A percentile compares a stretch with the other conserved stretches of the same genome.
phyloP scores from a whole-genome alignment of 768 basidiomycete genomes.

The Agrocybe pediades region DNA sequence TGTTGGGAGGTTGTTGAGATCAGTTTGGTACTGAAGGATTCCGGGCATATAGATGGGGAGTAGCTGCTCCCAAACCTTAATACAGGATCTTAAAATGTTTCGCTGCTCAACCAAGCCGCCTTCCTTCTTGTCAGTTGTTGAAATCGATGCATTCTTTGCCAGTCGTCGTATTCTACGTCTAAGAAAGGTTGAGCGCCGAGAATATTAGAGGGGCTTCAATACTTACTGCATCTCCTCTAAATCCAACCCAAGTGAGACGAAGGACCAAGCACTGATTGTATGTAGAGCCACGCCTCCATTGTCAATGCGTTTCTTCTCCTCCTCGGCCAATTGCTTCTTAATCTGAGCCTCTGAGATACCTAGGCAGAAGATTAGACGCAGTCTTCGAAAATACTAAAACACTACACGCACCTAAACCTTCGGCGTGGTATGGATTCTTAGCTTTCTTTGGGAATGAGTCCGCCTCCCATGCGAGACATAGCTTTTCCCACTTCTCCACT shows the following conservation, averaged over 20 bases:
- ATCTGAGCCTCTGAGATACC: conserved; percentile 1
- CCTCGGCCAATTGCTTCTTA: neutral
- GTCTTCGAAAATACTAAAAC: neutral
- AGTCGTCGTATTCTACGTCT: conserved; percentile 6
- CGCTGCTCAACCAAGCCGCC: neutral
- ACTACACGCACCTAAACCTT: neutral
- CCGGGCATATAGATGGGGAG: conserved; percentile 13
- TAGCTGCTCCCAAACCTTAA: neutral
- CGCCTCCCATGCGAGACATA: conserved; percentile 4
- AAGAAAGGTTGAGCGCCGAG: neutral
- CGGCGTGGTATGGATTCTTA: conserved; percentile 1
- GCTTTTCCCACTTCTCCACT: neutral
- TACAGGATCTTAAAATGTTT: neutral
- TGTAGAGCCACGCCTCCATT: conserved; percentile 1
- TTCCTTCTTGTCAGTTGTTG: conserved; percentile 5
- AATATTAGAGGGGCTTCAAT: neutral
- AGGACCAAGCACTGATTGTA: neutral
- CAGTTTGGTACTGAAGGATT: conserved; percentile 4
- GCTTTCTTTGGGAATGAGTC: conserved; percentile 2
- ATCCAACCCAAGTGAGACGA: neutral
- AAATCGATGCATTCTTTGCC: neutral
- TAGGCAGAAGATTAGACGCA: neutral
- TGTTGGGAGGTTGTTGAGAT: neutral
- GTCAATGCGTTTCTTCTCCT: neutral
- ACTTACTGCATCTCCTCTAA: conserved; percentile 6